These are phyloP conservation scores for Rosellinia necatrix DNA, from an alignment of 2,329 filamentous ascomycete genomes.

Conservation along the genomic window DNA sequence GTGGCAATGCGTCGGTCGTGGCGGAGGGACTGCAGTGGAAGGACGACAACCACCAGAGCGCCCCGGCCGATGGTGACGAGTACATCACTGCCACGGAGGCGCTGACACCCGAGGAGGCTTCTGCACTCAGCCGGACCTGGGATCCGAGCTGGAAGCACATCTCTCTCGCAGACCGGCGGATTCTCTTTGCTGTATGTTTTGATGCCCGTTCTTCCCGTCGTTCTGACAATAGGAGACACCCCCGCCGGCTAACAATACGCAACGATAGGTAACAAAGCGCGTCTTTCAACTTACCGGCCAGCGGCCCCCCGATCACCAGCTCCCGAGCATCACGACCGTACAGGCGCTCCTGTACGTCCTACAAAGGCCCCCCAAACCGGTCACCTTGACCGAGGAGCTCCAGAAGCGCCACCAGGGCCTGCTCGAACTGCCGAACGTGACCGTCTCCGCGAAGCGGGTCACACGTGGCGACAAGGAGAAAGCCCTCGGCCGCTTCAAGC, in stretches of 20 bases:
- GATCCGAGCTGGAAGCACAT: constrained; percentile 62
- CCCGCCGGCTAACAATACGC: neutral
- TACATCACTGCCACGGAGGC: neutral
- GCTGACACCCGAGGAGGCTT: constrained; percentile 47
- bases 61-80: neutral
- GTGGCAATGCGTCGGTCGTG: constrained; percentile 45
- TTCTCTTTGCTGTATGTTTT: constrained; percentile 75
- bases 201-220: neutral
- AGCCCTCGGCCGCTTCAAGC: constrained; percentile 75
- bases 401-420: constrained; percentile 41
- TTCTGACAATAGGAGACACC: neutral
- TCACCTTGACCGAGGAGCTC: constrained; percentile 68
- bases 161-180: constrained; percentile 57
- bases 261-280: constrained; percentile 74
- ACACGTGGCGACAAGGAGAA: constrained; percentile 75
- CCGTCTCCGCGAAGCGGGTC: constrained; percentile 65
- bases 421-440: constrained; percentile 68
- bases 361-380: constrained; percentile 57
- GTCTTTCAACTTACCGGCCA: constrained; percentile 80
- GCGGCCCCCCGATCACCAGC: constrained; percentile 71
- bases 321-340: constrained; percentile 60
- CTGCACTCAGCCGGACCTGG: constrained; percentile 51
- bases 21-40: constrained; percentile 40
- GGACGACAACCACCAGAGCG: constrained; percentile 31
- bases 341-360: constrained; percentile 60